Conservation (phyloP, 352 stramenopile genomes). For the Globisporangium orthogonon region DNA sequence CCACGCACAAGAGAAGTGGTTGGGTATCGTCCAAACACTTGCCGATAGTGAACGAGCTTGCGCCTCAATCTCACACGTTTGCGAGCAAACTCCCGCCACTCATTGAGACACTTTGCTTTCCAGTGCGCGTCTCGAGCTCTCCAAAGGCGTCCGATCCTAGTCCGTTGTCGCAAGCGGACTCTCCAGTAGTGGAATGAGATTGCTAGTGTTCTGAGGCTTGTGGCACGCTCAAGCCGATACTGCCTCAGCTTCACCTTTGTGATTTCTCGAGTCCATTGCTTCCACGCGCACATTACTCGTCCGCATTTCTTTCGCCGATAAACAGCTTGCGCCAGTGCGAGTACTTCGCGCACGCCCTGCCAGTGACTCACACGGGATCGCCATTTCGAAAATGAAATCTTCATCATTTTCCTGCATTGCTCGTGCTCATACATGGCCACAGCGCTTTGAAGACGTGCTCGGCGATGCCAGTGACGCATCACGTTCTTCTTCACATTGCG, state of each 20-base stretch:
- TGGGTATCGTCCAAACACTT: conserved; percentile 28
- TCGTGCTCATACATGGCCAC: conserved; percentile 7
- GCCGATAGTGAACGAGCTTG: conserved; percentile 33
- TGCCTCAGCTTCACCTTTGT: neutral
- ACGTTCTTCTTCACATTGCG: neutral
- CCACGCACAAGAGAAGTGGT: conserved; percentile 18
- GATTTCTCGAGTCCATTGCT: neutral
- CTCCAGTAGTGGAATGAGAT: conserved; percentile 4
- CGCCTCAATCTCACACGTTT: conserved; percentile 14
- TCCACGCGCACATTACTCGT: conserved; percentile 18
- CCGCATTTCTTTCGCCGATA: conserved; percentile 16
- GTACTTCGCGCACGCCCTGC: conserved; percentile 19
- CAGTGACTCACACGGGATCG: conserved; percentile 15
- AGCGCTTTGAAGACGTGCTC: neutral
- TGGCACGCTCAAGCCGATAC: neutral
- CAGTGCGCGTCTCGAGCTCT: neutral
- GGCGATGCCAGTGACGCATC: conserved; percentile 3
- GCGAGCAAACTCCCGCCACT: conserved; percentile 13
- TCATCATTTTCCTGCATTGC: neutral
- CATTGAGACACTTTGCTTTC: conserved; percentile 3
- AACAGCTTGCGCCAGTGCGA: conserved; percentile 14
- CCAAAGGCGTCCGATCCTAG: neutral
- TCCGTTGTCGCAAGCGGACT: conserved; percentile 1
- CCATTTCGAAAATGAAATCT: conserved; percentile 16
- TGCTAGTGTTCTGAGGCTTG: neutral